Evolutionary conservation across 208 protist genomes (phyloP), one percentile per base, ranked within the genome.

Genomic region (Acanthamoeba triangularis): DNA sequence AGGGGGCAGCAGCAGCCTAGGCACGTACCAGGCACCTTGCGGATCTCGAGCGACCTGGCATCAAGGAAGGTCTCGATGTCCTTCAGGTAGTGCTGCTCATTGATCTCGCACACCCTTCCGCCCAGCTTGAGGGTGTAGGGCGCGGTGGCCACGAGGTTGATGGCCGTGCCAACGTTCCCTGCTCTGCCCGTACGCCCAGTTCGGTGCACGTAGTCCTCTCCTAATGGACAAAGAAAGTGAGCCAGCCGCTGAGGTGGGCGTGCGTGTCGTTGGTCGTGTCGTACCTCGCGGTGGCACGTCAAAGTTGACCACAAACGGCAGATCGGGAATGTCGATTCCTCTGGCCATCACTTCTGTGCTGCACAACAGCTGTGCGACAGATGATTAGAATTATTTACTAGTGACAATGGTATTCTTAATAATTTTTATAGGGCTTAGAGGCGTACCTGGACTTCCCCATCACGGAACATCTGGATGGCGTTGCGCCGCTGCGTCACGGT

Each of bases 201-300:
- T 30, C 99, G 98, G 93, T 99, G 99, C 59, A 99, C 98, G 95
- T 99, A 99, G 96, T 99, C 98, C 90, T 99, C 98, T 30, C 98
- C 97, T 87, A 41, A 18, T 76, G 13, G 16, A 59, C 52, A 23
- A 59, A 59, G 2, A 59, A 59, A 18, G 30, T 20, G n/a, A 41
- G 16, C 28, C 18, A 41, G 28, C 13, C 44, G 44, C 44, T 47
- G 0, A 2, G 44, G 10, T 47, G 44, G 4, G 2, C 37, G 37
- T 41, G 37, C 37, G 37, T 20, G 52, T 47, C 44, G 44, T 41
- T 1, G 1, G 37, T 41, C 37, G 37, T 41, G n/a, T 7, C 18
- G 72, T 85, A 85, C 78, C 78, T 52, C 98, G 98, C 87, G 98
- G 97, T 5, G 98, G 98, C 49, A 96, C 96, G 90, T 98, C 98